Conservation (phyloP, 2,329 filamentous ascomycete species). For the Talaromyces islandicus region DNA sequence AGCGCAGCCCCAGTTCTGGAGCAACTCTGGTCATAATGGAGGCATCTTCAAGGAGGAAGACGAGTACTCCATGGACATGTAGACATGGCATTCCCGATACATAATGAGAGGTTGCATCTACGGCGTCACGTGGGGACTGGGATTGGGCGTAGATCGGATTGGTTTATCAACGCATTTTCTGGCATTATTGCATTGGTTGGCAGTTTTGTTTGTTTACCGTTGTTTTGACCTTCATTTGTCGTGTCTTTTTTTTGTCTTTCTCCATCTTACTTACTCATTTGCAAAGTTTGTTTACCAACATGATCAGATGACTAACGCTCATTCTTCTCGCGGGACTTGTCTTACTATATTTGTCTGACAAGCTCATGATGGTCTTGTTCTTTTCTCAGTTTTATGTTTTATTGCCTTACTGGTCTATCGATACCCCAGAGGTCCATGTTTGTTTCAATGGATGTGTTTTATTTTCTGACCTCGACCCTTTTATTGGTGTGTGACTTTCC, state of each 20-base stretch:
- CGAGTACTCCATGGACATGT: slow-evolving; percentile 77
- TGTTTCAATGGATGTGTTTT: background rate
- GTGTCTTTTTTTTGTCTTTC: background rate
- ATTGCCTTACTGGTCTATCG: slow-evolving; percentile 4
- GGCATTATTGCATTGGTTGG: slow-evolving; percentile 27
- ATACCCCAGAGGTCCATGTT: slow-evolving; percentile 1
- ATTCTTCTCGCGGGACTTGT: background rate
- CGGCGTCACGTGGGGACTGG: slow-evolving; percentile 19
- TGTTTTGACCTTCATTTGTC: slow-evolving; percentile 1
- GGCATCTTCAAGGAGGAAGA: slow-evolving; percentile 91
- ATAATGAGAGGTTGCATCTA: slow-evolving; percentile 21
- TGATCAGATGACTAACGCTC: background rate
- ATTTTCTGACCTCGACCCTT: slow-evolving; percentile 3
- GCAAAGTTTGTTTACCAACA: background rate
- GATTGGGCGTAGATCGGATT: slow-evolving; percentile 41
- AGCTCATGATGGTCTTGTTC: slow-evolving; percentile 11
- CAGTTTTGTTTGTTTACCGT: slow-evolving; percentile 11
- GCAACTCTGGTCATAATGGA: slow-evolving; percentile 45
- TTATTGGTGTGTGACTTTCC: slow-evolving; percentile 1
- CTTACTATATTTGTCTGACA: background rate
- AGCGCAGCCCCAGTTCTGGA: slow-evolving; percentile 51
- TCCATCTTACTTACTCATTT: background rate
- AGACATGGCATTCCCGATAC: slow-evolving; percentile 11
- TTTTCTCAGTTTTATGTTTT: slow-evolving; percentile 12
- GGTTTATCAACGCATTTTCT: slow-evolving; percentile 23